A percentile compares a stretch with the other conserved stretches of the same genome.
phyloP scores from a whole-genome alignment of 768 basidiomycete genomes.

The Amanita phalloides region DNA sequence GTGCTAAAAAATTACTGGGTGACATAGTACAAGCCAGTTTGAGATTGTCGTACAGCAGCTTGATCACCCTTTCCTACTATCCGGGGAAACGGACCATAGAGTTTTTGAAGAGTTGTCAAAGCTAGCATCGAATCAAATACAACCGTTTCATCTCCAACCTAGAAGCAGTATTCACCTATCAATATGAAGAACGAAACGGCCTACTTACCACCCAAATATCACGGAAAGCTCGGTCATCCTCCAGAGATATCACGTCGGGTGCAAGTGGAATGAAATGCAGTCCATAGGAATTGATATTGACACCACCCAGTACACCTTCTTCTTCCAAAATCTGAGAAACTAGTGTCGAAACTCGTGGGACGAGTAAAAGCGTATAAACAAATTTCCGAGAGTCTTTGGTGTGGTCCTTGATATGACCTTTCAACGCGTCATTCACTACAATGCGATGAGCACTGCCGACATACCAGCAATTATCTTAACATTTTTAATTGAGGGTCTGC shows the following conservation, averaged over 20 bases:
- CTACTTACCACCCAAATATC: constrained; percentile 82
- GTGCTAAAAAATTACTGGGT: constrained; percentile 36
- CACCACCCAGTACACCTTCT: constrained; percentile 95
- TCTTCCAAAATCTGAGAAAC: constrained; percentile 85
- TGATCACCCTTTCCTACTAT: constrained; percentile 90
- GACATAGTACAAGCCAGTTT: constrained; percentile 11
- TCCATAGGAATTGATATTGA: constrained; percentile 79
- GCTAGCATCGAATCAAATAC: constrained; percentile 87
- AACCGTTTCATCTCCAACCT: constrained; percentile 92
- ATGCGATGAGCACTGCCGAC: constrained; percentile 17
- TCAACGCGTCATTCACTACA: constrained; percentile 16
- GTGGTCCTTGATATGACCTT: constrained; percentile 89
- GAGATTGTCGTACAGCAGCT: constrained; percentile 40
- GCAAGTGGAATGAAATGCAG: constrained; percentile 92
- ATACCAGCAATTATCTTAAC: constrained; percentile 88
- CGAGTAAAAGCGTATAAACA: constrained; percentile 78
- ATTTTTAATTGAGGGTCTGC: constrained; percentile 74
- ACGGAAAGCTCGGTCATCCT: constrained; percentile 75
- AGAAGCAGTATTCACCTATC: constrained; percentile 5
- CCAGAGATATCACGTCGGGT: constrained; percentile 86
- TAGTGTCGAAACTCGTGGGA: constrained; percentile 80
- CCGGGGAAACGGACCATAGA: constrained; percentile 85
- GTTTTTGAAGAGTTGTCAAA: constrained; percentile 67
- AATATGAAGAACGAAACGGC: constrained; percentile 2
- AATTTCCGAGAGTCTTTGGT: constrained; percentile 63